Base-by-base conservation (phyloP, 148 eudicot species). In the Cornus suecica region DNA sequence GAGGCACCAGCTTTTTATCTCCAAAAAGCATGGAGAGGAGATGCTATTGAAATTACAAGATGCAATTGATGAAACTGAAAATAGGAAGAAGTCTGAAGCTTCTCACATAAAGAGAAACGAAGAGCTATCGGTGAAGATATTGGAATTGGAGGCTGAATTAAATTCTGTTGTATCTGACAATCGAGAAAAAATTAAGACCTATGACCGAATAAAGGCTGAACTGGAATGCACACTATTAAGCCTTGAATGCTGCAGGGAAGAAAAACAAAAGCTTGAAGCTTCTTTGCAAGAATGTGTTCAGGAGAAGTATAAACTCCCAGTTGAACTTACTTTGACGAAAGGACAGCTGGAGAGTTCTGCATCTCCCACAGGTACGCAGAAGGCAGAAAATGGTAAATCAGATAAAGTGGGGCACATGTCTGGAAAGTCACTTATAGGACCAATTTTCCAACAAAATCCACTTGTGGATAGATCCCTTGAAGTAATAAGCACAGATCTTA, bases 161-260 rank as follows among this genome's bases (percentile, higher is more conserved):
- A 81, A 84, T 28, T 80, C 85, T 6, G 82, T 78, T 26, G 78
- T 90, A n/a, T 84, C 90, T 56, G 99, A 91, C 51, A 90, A 86
- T 58, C 88, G 92, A 75, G 97, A 94, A 71, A 89, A 74, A 81
- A 67, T 78, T 62, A 85, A 85, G 60, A 88, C 82, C 42, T 86
- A 87, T 79, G 97, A 95, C 70, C 83, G 90, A 41, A 74, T 87
- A 66, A 87, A 87, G 87, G 91, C 93, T 15, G 94, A 92, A 66
- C 61, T 95, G 78, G 99, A 95, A 75, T 95, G 99, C 83, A 90
- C 97, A 23, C 37, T 84, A 58, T 85, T 91, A 80, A 92, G 94
- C 84, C 86, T 93, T 67, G 97, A 92, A 78, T 95, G 97, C 73
- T 95, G 97, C 80, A 95, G 85, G 88, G 97, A 95, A 84, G 99